Evolutionary conservation across 768 basidiomycete genomes (phyloP).

Genomic region (Suillus hirtellus): DNA sequence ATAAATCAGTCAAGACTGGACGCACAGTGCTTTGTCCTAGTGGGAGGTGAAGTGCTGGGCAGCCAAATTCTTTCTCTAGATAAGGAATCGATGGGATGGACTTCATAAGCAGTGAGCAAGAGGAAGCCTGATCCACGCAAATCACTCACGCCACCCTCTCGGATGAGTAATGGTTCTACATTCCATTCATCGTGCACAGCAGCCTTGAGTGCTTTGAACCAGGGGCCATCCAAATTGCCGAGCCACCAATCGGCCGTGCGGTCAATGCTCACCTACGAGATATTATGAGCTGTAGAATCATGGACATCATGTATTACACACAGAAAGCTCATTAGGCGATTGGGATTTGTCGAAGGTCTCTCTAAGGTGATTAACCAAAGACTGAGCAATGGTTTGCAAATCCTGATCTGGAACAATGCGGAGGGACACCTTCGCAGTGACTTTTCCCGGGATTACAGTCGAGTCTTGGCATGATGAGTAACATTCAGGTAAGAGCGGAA

Average conservation of each 20-base stretch:
- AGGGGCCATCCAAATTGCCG: constrained; percentile 79
- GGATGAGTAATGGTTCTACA: constrained; percentile 78
- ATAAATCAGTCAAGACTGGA: constrained; percentile 14
- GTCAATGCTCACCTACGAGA: constrained; percentile 65
- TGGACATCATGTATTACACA: constrained; percentile 28
- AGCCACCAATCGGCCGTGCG: constrained; percentile 97
- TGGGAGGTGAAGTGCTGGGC: constrained; percentile 89
- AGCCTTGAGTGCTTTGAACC: constrained; percentile 83
- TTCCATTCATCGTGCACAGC: constrained; percentile 90
- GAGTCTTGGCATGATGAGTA: constrained; percentile 48
- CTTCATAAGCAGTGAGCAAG: constrained; percentile 38
- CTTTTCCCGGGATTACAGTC: constrained; percentile 85
- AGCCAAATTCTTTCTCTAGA: constrained; percentile 88
- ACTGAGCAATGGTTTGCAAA: constrained; percentile 62
- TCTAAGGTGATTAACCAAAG: constrained; percentile 59
- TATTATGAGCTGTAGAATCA: not conserved
- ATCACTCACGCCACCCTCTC: constrained; percentile 85
- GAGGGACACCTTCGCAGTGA: constrained; percentile 83
- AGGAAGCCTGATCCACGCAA: not conserved
- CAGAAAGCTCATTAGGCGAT: constrained; percentile 75
- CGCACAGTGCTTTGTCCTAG: constrained; percentile 88
- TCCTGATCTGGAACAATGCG: constrained; percentile 96
- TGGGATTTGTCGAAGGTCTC: constrained; percentile 56
- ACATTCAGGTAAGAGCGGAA: not conserved
- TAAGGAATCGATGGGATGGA: constrained; percentile 94